Evolutionary conservation across 768 basidiomycete species (phyloP).

Genomic region (Steccherinum ochraceum): DNA sequence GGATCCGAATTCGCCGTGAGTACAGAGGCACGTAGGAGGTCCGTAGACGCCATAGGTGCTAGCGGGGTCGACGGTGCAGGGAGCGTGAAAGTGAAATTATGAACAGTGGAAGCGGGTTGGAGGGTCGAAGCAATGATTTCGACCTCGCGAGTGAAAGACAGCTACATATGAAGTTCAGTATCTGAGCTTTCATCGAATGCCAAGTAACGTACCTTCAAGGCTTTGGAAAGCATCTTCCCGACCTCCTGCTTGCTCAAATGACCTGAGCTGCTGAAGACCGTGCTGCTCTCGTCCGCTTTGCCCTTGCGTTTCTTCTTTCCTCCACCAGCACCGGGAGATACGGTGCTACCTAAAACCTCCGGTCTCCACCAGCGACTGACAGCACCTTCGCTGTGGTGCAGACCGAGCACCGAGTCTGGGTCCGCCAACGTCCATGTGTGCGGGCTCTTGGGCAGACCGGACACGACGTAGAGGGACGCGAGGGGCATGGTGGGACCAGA

Average conservation of each 20-base stretch:
- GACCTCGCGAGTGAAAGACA: constrained; percentile 88
- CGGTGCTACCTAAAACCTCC: constrained; percentile 84
- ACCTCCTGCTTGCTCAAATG: constrained; percentile 82
- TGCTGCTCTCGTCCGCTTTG: constrained; percentile 46
- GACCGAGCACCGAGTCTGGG: constrained; percentile 72
- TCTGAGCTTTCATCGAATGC: neutral
- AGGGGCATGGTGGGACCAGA: constrained; percentile 71
- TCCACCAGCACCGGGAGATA: constrained; percentile 78
- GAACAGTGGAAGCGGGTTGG: constrained; percentile 88
- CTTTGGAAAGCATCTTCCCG: constrained; percentile 86
- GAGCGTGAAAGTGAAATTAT: constrained; percentile 85
- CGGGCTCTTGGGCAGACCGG: constrained; percentile 83
- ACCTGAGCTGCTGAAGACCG: constrained; percentile 68
- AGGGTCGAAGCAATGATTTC: constrained; percentile 94
- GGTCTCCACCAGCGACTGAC: constrained; percentile 89
- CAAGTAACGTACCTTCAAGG: constrained; percentile 61
- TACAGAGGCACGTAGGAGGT: constrained; percentile 69
- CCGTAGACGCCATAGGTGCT: constrained; percentile 66
- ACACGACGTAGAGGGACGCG: constrained; percentile 81
- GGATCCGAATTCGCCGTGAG: constrained; percentile 45
- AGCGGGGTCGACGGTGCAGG: constrained; percentile 72
- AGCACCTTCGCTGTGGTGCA: constrained; percentile 79
- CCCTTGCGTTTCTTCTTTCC: constrained; percentile 67
- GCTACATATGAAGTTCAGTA: constrained; percentile 34
- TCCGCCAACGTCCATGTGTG: constrained; percentile 89